Percentiles rank a stretch among this genome's conserved stretches.
phyloP scores from a whole-genome alignment of 202 grass and related monocot genomes.

The Elaeis oleifera region DNA sequence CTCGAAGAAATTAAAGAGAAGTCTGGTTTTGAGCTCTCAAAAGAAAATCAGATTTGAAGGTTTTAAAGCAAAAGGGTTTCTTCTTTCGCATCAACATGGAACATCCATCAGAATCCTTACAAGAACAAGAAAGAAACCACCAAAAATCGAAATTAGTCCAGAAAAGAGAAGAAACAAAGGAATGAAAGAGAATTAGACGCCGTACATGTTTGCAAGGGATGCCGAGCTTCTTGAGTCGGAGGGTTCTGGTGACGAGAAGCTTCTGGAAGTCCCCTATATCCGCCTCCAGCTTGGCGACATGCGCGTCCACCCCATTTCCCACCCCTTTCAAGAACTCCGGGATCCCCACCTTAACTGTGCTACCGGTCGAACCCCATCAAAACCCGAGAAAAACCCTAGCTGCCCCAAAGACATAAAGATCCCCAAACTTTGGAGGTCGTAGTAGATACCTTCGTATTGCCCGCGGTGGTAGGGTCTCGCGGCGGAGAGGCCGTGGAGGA shows the following conservation, averaged over 20 bases:
- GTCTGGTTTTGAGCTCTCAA: too few relatives aligned
- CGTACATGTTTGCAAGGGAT: conserved; percentile 68
- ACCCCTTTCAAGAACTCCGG: conserved; percentile 71
- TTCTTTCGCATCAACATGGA: too few relatives aligned
- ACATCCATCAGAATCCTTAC: too few relatives aligned
- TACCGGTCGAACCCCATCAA: not conserved
- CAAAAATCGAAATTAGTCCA: not conserved
- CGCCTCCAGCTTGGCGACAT: conserved; percentile 58
- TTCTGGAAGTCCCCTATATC: conserved; percentile 57
- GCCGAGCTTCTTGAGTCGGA: conserved; percentile 77
- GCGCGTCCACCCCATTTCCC: conserved; percentile 60
- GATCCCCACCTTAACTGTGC: conserved; percentile 68
- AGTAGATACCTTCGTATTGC: conserved; percentile 35
- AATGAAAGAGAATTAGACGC: not conserved
- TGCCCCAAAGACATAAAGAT: not conserved
- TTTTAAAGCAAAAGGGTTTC: too few relatives aligned
- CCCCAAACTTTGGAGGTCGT: not conserved
- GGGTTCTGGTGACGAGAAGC: conserved; percentile 65
- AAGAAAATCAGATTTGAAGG: too few relatives aligned
- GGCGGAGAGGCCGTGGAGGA: not conserved
- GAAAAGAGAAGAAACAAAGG: not conserved
- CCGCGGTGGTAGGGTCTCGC: conserved; percentile 25
- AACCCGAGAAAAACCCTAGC: not conserved
- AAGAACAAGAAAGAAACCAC: too few relatives aligned
- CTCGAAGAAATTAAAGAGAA: too few relatives aligned